These are phyloP conservation scores for Moesziomyces globuligerus DNA, from an alignment of 1,284 basidiomycete species.

Conservation along the genomic window DNA sequence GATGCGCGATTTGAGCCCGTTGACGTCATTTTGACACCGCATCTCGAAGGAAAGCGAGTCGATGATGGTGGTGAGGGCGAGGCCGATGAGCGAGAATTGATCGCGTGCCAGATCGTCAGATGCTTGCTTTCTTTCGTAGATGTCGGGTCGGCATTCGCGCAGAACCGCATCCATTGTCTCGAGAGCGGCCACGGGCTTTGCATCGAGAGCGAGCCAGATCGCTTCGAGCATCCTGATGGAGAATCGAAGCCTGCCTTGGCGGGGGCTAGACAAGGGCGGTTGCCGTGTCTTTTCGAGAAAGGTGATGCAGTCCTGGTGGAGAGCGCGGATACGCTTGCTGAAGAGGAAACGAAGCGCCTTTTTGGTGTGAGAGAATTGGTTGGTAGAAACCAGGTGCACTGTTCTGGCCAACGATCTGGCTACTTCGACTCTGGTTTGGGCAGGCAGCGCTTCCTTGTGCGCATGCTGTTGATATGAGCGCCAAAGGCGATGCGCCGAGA, in stretches of 20 bases:
- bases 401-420: conserved; percentile 8
- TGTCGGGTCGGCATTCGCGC: conserved; percentile 21
- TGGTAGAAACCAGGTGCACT: conserved; percentile 16
- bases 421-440: conserved; percentile 6
- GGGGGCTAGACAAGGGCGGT: conserved; percentile 4
- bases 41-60: conserved; percentile 32
- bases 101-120: no score
- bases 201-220: conserved; percentile 16
- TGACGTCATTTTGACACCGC: background rate
- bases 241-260: background rate
- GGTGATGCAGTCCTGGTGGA: conserved; percentile 22
- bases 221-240: conserved; percentile 16
- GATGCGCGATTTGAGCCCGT: background rate
- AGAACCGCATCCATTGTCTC: conserved; percentile 21
- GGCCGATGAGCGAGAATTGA: conserved; percentile 16
- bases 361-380: conserved; percentile 3
- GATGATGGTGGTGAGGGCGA: conserved; percentile 21
- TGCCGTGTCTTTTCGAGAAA: background rate
- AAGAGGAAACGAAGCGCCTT: conserved; percentile 26
- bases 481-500: conserved; percentile 19
- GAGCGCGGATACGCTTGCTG: conserved; percentile 23
- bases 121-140: conserved; percentile 21
- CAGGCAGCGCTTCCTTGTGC: conserved; percentile 17
- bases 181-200: conserved; percentile 27
- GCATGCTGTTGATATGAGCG: conserved; percentile 20